A percentile compares a stretch with the other conserved stretches of the same genome.
These are phyloP conservation scores for Diaporthe amygdali DNA, from an alignment of 2,329 filamentous ascomycete genomes.

Conservation along the genomic window DNA sequence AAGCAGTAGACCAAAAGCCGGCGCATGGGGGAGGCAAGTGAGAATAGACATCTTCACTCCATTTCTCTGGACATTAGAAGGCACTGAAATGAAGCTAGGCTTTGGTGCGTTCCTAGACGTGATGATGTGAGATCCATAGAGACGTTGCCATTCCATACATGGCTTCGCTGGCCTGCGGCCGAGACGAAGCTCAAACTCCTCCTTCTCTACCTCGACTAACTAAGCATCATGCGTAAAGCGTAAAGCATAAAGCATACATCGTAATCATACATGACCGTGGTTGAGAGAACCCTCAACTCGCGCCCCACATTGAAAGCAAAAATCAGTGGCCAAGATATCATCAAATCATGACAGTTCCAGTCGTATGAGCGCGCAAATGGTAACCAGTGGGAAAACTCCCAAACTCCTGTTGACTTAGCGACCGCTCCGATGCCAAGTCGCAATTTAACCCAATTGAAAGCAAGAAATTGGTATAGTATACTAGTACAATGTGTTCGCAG, in stretches of 20 bases:
- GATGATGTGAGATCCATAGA: background rate
- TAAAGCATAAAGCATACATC: conserved; percentile 21
- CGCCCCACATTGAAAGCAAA: background rate
- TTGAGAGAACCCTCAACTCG: background rate
- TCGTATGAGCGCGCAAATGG: background rate
- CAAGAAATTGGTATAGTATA: background rate
- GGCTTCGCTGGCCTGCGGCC: background rate
- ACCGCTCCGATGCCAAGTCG: background rate
- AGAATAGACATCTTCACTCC: conserved; percentile 27
- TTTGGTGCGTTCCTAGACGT: background rate
- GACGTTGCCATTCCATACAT: background rate
- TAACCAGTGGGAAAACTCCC: background rate
- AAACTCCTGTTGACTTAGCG: background rate
- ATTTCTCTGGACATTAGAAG: background rate
- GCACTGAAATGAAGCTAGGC: background rate
- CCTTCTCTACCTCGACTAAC: background rate
- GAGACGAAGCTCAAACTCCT: background rate
- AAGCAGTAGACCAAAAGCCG: conserved; percentile 16
- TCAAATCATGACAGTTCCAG: background rate
- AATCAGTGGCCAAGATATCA: background rate
- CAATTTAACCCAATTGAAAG: background rate
- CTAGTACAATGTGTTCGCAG: background rate
- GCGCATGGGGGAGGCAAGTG: background rate
- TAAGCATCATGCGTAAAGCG: background rate
- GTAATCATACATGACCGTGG: conserved; percentile 15